Base-by-base conservation (phyloP, 2,329 filamentous ascomycete genomes). In the Trichoderma sp. region DNA sequence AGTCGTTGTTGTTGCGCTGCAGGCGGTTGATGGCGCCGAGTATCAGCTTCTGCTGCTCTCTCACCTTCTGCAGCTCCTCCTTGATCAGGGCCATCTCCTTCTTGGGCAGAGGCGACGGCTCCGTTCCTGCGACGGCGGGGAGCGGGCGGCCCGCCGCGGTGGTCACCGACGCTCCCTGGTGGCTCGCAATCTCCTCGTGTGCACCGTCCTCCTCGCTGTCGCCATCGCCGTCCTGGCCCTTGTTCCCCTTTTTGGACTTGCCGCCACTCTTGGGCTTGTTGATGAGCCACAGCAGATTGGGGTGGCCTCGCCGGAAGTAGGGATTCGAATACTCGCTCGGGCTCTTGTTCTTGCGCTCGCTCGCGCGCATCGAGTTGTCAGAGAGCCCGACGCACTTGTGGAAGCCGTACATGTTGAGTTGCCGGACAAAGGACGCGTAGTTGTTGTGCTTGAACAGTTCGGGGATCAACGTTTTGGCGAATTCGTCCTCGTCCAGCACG, bases 381-480 rank as follows among this genome's bases (percentile, higher is more conserved):
- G 93, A 97, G 19, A 99, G 83, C 4, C 91, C 91, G 4, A 95
- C 91, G 48, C 91, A 90, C 81, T 99, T 99, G 82, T 99, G 95
- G 73, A 99, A 99, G 68, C 96, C 93, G 76, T 97, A 97, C 83
- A 97, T 97, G 78, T 97, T 97, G 68, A 97, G 83, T 75, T 97
- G 93, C 43, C 93, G 89, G 63, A 97, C 93, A 75, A 97, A 97
- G 69, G 93, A 97, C 54, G 93, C 93, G 78, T 97, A 97, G 76
- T 97, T 97, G 83, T 94, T 97, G 80, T 99, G 95, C 78, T 99
- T 99, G 84, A 99, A 99, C 68, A 98, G 88, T 77, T 98, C 96
- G 0, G 95, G 95, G 26, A 99, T 91, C 71, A 99, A 90, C 44
- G 91, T 92, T 79, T 97, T 98, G 21, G 95, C 97, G 74, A 99